Evolutionary conservation across 352 stramenopile species (phyloP).

Genomic region (Pythium aphanidermatum): DNA sequence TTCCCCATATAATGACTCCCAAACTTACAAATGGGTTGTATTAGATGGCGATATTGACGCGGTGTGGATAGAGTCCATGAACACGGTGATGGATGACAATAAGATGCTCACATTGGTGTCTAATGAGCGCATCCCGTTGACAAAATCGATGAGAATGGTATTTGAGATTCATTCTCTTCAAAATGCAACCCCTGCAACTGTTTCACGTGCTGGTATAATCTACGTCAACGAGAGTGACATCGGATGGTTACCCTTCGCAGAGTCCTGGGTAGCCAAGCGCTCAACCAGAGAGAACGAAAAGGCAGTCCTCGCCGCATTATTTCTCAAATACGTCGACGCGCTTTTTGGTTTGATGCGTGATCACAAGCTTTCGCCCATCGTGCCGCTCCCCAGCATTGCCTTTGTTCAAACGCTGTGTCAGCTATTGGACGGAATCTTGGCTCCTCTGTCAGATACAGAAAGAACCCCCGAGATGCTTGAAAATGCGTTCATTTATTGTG

Average conservation of each 20-base stretch:
- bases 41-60: slow-evolving; percentile 94
- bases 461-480: slow-evolving; percentile 88
- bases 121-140: slow-evolving; percentile 96
- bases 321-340: slow-evolving; percentile 92
- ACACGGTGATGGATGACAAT: slow-evolving; percentile 91
- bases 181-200: slow-evolving; percentile 94
- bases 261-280: slow-evolving; percentile 82
- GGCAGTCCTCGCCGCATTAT: slow-evolving; percentile 81
- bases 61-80: slow-evolving; percentile 94
- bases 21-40: slow-evolving; percentile 89
- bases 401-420: slow-evolving; percentile 90
- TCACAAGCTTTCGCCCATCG: slow-evolving; percentile 52
- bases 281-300: slow-evolving; percentile 71
- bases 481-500: slow-evolving; percentile 93
- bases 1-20: slow-evolving; percentile 77
- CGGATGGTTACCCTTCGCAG: slow-evolving; percentile 91
- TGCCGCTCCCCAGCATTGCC: slow-evolving; percentile 46
- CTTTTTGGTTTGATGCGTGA: slow-evolving; percentile 68
- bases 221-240: slow-evolving; percentile 93
- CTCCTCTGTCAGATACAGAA: slow-evolving; percentile 62
- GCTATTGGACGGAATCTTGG: slow-evolving; percentile 91
- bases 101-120: slow-evolving; percentile 96
- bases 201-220: slow-evolving; percentile 95
- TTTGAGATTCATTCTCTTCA: slow-evolving; percentile 97
- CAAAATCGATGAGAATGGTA: slow-evolving; percentile 94